Base-by-base conservation (phyloP, 805 yeast genomes). In the Suhomyces tanzawaensis region DNA sequence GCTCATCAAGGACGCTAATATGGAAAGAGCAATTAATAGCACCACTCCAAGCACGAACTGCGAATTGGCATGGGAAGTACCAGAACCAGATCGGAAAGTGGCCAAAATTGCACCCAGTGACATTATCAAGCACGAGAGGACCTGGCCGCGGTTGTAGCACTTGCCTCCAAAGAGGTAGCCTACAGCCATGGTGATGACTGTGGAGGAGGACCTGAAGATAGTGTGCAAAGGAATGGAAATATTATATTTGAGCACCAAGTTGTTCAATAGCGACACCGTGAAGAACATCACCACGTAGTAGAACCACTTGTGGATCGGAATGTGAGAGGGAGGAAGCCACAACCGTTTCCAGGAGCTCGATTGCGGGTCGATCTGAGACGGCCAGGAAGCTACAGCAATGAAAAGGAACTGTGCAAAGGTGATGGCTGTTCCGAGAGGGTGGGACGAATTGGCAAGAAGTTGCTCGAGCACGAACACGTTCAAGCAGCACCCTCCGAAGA, bases 401-500 rank as follows among this genome's bases (percentile, higher is more conserved):
- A 75, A 66, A 6, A 76, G 31, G 51, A 81, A 82, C 51, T 83
- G 82, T 7, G 58, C 44, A 36, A 81, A 74, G 1, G 91, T 83
- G 8, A 84, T 62, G 11, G 81, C 56, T 16, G 66, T 64, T 3
- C 84, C 82, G 7, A 66, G 51, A 31, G 74, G 53, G 17, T 62
- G 51, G 11, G 47, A 40, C 17, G 55, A 53, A 3, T 28, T 31
- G 26, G 42, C 28, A 1, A 82, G 57, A 13, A 83, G 60, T 18
- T 66, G 55, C 53, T 85, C 93, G 35, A 84, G 59, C 1, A 84
- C 69, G 41, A 76, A 64, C 19, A 81, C 89, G 55, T 82, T 85
- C 22, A 79, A 62, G 53, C 93, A 85, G 55, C 93, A 84, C 3
- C 90, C 88, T 0, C 85, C 84, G 51, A 82, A 79, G 9, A 82